Percentiles rank a stretch among this genome's conserved stretches.
These are phyloP conservation scores for Tolypocladium tropicale DNA, from an alignment of 2,329 filamentous ascomycete genomes.

Conservation along the genomic window DNA sequence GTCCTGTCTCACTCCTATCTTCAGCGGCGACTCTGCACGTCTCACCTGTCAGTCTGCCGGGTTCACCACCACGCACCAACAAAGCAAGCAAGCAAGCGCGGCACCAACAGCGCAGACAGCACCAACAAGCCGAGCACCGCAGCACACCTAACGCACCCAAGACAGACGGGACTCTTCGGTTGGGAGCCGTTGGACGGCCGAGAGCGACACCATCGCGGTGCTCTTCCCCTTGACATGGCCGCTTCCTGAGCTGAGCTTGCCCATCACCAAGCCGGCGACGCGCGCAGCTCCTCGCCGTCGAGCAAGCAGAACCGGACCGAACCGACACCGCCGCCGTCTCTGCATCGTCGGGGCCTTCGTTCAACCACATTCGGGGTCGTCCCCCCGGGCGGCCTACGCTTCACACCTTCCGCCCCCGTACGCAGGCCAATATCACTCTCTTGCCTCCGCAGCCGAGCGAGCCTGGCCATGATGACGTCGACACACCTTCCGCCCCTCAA, in stretches of 20 bases:
- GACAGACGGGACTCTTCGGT: too few relatives aligned
- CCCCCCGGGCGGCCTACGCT: neutral
- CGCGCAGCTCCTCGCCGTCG: neutral
- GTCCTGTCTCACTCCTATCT: slow-evolving; percentile 1
- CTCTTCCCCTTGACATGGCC: neutral
- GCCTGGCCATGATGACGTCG: slow-evolving; percentile 13
- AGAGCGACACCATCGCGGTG: neutral
- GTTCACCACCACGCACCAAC: neutral
- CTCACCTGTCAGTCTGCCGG: neutral
- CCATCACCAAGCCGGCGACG: neutral
- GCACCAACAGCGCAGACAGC: neutral
- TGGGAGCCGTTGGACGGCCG: neutral
- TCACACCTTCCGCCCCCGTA: neutral
- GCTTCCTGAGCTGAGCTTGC: neutral
- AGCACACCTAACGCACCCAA: too few relatives aligned
- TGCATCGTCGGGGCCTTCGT: neutral
- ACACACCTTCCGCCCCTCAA: slow-evolving; percentile 18
- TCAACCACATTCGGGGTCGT: neutral
- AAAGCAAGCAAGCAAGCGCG: too few relatives aligned
- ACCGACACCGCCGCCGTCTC: too few relatives aligned
- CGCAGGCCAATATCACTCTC: neutral
- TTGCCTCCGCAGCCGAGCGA: neutral
- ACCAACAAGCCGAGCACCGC: too few relatives aligned
- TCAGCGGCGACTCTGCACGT: neutral
- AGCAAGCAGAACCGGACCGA: neutral